Percentiles rank a stretch among this genome's conserved stretches.
These are phyloP conservation scores for Dryas drummondii DNA, from an alignment of 306 rosid species.

Conservation along the genomic window DNA sequence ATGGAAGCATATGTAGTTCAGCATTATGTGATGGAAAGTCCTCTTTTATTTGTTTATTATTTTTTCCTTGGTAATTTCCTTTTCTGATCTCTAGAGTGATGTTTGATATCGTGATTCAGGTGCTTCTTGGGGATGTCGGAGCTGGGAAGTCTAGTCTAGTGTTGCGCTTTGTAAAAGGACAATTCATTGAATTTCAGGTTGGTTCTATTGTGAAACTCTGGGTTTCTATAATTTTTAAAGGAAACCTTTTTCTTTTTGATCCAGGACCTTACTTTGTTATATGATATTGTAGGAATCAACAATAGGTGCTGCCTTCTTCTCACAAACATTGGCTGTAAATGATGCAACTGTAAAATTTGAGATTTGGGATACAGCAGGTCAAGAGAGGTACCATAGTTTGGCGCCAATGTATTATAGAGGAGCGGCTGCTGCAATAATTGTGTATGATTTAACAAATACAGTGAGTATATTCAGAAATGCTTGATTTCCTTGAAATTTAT, in stretches of 20 bases:
- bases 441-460: conserved; percentile 56
- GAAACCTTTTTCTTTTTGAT: not conserved
- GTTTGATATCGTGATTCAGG: conserved; percentile 35
- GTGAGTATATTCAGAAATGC: conserved; percentile 35
- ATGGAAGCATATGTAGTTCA: not conserved
- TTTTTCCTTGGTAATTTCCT: not conserved
- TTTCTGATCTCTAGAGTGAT: not conserved
- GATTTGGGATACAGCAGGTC: conserved; percentile 72
- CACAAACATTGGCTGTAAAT: conserved; percentile 64
- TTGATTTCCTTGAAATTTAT: not conserved
- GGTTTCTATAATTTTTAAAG: not conserved
- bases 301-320: conserved; percentile 65
- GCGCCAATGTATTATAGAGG: conserved; percentile 70
- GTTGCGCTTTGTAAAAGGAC: conserved; percentile 64
- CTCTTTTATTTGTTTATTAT: not conserved
- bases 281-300: conserved; percentile 50
- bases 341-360: conserved; percentile 64
- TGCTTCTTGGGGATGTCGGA: conserved; percentile 69
- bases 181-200: conserved; percentile 61
- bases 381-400: conserved; percentile 62
- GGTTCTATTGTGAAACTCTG: not conserved
- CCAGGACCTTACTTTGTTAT: conserved; percentile 3
- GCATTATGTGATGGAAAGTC: not conserved
- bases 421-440: conserved; percentile 65
- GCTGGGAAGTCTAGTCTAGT: conserved; percentile 67